Evolutionary conservation across 352 stramenopile genomes (phyloP).

Genomic region (Phytophthora pinifolia): DNA sequence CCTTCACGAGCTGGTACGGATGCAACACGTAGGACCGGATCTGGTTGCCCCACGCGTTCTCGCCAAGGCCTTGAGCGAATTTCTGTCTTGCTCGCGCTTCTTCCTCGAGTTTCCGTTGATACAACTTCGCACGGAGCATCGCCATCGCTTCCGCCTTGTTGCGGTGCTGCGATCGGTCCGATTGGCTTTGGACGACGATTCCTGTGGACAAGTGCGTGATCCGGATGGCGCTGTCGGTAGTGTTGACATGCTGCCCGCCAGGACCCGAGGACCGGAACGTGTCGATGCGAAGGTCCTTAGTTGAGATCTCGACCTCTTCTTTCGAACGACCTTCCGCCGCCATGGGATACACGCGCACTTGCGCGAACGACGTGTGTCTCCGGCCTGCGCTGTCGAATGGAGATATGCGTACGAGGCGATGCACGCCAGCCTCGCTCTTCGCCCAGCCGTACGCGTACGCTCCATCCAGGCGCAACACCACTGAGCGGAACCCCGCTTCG

Average conservation of each 20-base stretch:
- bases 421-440: slow-evolving; percentile 93
- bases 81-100: slow-evolving; percentile 45
- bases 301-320: slow-evolving; percentile 55
- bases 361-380: slow-evolving; percentile 96
- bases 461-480: slow-evolving; percentile 59
- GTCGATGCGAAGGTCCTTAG: slow-evolving; percentile 92
- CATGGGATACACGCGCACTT: slow-evolving; percentile 78
- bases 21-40: slow-evolving; percentile 98
- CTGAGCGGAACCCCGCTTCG: slow-evolving; percentile 69
- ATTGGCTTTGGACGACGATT: slow-evolving; percentile 93
- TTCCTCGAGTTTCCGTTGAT: slow-evolving; percentile 67
- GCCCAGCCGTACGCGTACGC: slow-evolving; percentile 93
- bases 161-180: slow-evolving; percentile 92
- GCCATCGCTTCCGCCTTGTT: slow-evolving; percentile 95
- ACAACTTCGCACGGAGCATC: slow-evolving; percentile 72
- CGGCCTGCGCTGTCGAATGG: slow-evolving; percentile 94
- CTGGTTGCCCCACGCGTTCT: slow-evolving; percentile 84
- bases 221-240: slow-evolving; percentile 95
- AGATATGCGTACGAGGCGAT: slow-evolving; percentile 94
- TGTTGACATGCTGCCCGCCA: slow-evolving; percentile 97
- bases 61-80: slow-evolving; percentile 65
- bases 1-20: slow-evolving; percentile 98
- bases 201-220: slow-evolving; percentile 96
- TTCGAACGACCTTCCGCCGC: slow-evolving; percentile 35
- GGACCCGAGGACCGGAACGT: slow-evolving; percentile 93